Evolutionary conservation across 345 rosid genomes (phyloP), one percentile per base, ranked within the genome.

Genomic region (Arabis hirsuta): DNA sequence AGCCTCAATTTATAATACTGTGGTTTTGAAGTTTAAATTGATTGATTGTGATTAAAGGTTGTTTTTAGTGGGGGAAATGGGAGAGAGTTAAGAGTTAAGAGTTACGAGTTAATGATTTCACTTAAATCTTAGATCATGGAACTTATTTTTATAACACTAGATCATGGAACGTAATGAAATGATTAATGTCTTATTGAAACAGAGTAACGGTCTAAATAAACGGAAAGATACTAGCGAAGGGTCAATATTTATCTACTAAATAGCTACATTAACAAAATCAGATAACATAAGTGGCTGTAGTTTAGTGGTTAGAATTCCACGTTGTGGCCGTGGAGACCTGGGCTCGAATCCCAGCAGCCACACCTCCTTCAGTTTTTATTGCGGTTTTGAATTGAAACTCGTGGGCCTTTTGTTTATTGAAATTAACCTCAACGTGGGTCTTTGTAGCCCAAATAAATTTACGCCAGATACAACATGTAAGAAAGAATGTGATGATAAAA

Each of bases 281-380:
- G 7, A 6, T 2, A 32, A 7, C 11, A 36, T 0, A 0, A 36
- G 41, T 36, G 41, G 41, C 41, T 36, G 92, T 83, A 85, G 90
- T 82, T 85, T 83, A 84, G 90, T 85, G 90, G 90, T 83, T 8
- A 83, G 87, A 87, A 84, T 84, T 81, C 80, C 84, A 85, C 84
- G 87, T 87, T 87, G 91, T 91, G 91, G 90, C 91, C 89, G 87
- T 92, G 83, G 86, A 85, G 96, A 87, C 86, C 88, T 86, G 84
- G 90, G 91, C 90, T 88, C 63, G 63, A 68, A 68, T 55, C 52
- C 31, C 54, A 44, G 51, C 69, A 41, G 57, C 54, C 36, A 39
- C 62, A 39, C 11, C 9, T 34, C 6, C 9, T 36, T 8, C 16
- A 16, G 16, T 0, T 31, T 0, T 32, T 32, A 3, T 6, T 1